phyloP scores from a whole-genome alignment of 2,329 filamentous ascomycete species.

The Botrytis sinoallii region DNA sequence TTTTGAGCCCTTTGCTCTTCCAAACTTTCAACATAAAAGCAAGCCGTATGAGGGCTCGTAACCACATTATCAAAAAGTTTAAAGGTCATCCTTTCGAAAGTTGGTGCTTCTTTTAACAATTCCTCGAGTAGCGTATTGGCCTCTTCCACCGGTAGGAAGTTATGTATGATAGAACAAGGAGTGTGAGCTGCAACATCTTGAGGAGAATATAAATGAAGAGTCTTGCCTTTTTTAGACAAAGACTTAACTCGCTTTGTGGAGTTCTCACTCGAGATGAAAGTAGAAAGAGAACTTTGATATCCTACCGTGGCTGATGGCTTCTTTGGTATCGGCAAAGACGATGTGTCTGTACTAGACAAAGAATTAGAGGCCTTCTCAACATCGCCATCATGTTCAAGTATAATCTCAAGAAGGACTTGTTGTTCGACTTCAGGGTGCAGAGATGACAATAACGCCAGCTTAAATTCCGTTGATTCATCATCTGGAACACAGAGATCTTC shows the following conservation, averaged over 20 bases:
- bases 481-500: constrained; percentile 31
- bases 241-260: constrained; percentile 46
- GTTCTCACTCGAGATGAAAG: constrained; percentile 40
- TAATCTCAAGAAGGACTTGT: constrained; percentile 69
- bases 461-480: constrained; percentile 84
- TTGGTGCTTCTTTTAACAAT: constrained; percentile 67
- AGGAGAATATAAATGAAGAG: constrained; percentile 78
- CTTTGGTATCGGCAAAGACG: constrained; percentile 26
- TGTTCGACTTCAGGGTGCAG: constrained; percentile 64
- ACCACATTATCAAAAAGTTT: constrained; percentile 88
- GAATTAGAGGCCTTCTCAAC: constrained; percentile 62
- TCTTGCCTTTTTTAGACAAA: constrained; percentile 73
- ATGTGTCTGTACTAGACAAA: constrained; percentile 42
- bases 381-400: constrained; percentile 75
- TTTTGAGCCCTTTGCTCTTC: constrained; percentile 69
- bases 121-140: constrained; percentile 75
- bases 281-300: constrained; percentile 61
- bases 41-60: constrained; percentile 76
- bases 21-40: constrained; percentile 75
- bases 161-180: constrained; percentile 88
- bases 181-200: constrained; percentile 78
- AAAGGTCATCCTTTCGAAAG: constrained; percentile 70
- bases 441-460: constrained; percentile 79
- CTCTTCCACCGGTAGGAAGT: constrained; percentile 71
- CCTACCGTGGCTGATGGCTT: constrained; percentile 41